Base-by-base conservation (phyloP, 345 rosid genomes). In the Pistacia atlantica region DNA sequence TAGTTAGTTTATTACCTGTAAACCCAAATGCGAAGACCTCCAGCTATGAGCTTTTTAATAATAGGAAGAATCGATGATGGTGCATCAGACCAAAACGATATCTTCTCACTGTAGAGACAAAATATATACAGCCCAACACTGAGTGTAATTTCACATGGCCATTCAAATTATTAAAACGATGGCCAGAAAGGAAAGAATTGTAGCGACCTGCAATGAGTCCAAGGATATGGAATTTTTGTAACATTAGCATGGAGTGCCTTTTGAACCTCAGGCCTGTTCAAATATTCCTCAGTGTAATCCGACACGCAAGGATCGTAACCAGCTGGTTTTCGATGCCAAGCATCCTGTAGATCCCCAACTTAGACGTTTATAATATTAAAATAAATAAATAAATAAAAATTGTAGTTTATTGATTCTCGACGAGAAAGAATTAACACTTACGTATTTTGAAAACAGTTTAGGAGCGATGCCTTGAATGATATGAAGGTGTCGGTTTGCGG, bases 201-300 rank as follows among this genome's bases (percentile, higher is more conserved):
- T 11, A 5, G 14, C 5, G 78, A 90, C 96, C 90, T 93, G 97
- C 98, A 94, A 35, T 83, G 95, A 62, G 89, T 82, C 97, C 97
- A 94, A 62, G 90, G 86, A 79, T 91, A 89, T 1, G 94, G 68
- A 63, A 90, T 77, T 55, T 78, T 87, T 51, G 94, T 88, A 46
- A 84, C 80, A 77, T 94, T 92, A 38, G 95, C 97, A 56, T 90
- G 97, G 33, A 93, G 88, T 4, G 98, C 97, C 61, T 79, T 74
- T 52, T 93, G 96, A 75, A 93, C 97, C 28, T 92, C 97, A 17
- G 87, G 89, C 28, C 96, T 82, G 60, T 94, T 94, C 77, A 94
- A 57, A 69, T 92, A 94, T 20, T 12, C 35, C 73, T 80, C 83
- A 0, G 91, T 88, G 80, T 92, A 89, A 38, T 82, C 76, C 0